Conservation (phyloP, 768 basidiomycete species). For the Sporobolomyces roseus region DNA sequence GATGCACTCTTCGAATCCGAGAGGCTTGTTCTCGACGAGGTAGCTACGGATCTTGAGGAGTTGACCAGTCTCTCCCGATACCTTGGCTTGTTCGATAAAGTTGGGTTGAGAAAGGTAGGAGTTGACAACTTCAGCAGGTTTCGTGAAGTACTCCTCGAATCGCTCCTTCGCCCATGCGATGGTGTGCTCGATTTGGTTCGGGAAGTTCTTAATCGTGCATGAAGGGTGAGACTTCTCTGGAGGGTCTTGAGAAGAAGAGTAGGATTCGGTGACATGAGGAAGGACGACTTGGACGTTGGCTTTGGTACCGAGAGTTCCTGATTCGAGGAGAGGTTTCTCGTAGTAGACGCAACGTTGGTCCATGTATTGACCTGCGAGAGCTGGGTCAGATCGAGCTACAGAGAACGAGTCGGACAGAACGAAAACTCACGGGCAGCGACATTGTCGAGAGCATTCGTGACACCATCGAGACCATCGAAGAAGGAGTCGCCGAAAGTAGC, state of each 20-base stretch:
- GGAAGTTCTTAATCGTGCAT: slow-evolving; percentile 98
- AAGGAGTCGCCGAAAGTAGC: slow-evolving; percentile 84
- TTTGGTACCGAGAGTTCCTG: slow-evolving; percentile 96
- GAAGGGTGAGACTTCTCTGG: slow-evolving; percentile 96
- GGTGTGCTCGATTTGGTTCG: slow-evolving; percentile 93
- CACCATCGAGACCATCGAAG: slow-evolving; percentile 81
- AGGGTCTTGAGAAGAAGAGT: slow-evolving; percentile 95
- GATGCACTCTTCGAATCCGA: slow-evolving; percentile 96
- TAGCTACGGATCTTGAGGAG: slow-evolving; percentile 81
- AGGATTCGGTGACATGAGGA: slow-evolving; percentile 91
- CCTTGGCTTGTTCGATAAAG: slow-evolving; percentile 69
- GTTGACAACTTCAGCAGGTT: slow-evolving; percentile 89
- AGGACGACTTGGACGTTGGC: slow-evolving; percentile 94
- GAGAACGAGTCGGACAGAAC: neutral
- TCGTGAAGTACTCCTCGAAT: slow-evolving; percentile 88
- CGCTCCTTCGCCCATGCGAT: slow-evolving; percentile 97
- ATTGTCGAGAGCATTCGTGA: slow-evolving; percentile 97
- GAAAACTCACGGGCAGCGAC: slow-evolving; percentile 76
- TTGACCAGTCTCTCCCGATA: slow-evolving; percentile 73
- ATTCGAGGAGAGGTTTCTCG: slow-evolving; percentile 90
- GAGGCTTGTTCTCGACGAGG: slow-evolving; percentile 84
- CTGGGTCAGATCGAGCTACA: slow-evolving; percentile 7
- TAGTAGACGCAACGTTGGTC: slow-evolving; percentile 97
- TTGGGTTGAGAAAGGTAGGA: slow-evolving; percentile 95
- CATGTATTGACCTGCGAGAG: slow-evolving; percentile 78